These are phyloP conservation scores for Camellia sinensis DNA, from an alignment of 148 eudicot genomes.

Conservation along the genomic window DNA sequence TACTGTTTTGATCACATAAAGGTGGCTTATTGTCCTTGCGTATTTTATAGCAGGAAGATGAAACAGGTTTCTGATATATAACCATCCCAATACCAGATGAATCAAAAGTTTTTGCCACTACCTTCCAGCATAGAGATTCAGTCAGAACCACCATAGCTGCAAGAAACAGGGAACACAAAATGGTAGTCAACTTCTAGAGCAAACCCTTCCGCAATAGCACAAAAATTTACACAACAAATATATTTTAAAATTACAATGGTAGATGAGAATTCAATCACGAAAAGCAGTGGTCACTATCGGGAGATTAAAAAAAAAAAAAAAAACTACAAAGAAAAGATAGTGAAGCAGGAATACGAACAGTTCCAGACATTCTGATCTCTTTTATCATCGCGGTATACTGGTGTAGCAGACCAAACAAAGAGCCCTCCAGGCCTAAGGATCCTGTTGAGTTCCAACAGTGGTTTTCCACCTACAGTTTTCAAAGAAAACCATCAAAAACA, in stretches of 20 bases:
- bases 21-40: conserved; percentile 61
- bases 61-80: conserved; percentile 79
- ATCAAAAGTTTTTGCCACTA: conserved; percentile 38
- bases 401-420: conserved; percentile 96
- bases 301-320: not conserved
- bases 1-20: conserved; percentile 47
- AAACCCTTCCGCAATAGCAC: not conserved
- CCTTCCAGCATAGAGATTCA: conserved; percentile 67
- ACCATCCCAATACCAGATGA: conserved; percentile 53
- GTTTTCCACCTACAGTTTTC: conserved; percentile 71
- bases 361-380: conserved; percentile 68
- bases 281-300: not conserved
- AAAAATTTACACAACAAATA: not conserved
- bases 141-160: conserved; percentile 66
- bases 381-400: conserved; percentile 74
- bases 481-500: conserved; percentile 3
- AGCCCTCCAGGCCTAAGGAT: conserved; percentile 90
- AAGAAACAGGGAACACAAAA: conserved; percentile 6
- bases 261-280: not conserved
- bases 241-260: not conserved
- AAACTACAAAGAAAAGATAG: not conserved
- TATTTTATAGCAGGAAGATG: conserved; percentile 61
- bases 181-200: not conserved
- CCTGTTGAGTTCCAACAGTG: conserved; percentile 88
- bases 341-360: conserved; percentile 36